Percentiles rank a stretch among this genome's conserved stretches.
phyloP scores from a whole-genome alignment of 2,329 filamentous ascomycete genomes.

The Paraconiothyrium brasiliense region DNA sequence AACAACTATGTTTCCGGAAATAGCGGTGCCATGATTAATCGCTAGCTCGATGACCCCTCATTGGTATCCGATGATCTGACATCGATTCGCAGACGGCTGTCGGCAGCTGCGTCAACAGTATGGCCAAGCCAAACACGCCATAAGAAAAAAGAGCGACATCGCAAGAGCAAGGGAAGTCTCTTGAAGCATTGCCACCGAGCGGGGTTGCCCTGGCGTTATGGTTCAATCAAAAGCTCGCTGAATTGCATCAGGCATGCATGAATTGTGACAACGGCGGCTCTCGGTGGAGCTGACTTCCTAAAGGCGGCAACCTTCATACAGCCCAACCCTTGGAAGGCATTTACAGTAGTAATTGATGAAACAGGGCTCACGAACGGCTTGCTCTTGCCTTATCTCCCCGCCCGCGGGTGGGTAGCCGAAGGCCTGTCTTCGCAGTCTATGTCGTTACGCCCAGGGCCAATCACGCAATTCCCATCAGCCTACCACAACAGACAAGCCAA shows the following conservation, averaged over 20 bases:
- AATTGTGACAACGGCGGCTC: conserved; percentile 37
- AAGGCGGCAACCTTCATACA: conserved; percentile 5
- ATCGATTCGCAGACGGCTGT: conserved; percentile 8
- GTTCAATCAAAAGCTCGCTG: conserved; percentile 30
- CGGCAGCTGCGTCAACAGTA: conserved; percentile 4
- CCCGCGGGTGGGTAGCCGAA: conserved; percentile 17
- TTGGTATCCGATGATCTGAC: conserved; percentile 3
- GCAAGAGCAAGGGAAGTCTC: background rate
- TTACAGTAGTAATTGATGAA: background rate
- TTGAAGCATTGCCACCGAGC: conserved; percentile 18
- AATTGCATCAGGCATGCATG: conserved; percentile 43
- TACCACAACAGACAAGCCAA: conserved; percentile 34
- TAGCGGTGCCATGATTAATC: conserved; percentile 4
- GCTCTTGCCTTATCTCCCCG: conserved; percentile 20
- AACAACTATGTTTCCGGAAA: background rate
- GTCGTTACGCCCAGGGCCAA: conserved; percentile 42
- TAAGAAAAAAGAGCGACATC: conserved; percentile 6
- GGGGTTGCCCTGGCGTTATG: conserved; percentile 10
- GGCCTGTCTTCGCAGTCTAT: conserved; percentile 27
- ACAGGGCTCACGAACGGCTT: background rate
- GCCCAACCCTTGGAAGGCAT: conserved; percentile 5
- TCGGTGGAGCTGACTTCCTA: conserved; percentile 7
- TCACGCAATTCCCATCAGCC: conserved; percentile 43
- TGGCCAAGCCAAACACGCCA: background rate
- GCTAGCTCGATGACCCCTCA: conserved; percentile 12